Percentiles rank a stretch among this genome's conserved stretches.
phyloP scores from a whole-genome alignment of 2,329 filamentous ascomycete genomes.

The Pseudonectria buxi region DNA sequence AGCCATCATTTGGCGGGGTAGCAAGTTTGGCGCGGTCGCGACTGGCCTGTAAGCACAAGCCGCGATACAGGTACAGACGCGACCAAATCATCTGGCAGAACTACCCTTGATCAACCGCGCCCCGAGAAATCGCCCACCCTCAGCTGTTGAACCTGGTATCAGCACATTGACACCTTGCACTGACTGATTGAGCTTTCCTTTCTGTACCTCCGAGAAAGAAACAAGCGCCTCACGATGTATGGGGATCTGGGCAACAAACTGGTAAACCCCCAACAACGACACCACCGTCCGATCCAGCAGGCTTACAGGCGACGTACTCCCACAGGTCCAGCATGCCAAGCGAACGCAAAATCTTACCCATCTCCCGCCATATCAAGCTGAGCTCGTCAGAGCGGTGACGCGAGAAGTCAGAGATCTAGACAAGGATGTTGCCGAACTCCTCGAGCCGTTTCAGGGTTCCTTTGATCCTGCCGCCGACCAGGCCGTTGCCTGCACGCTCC shows the following conservation, averaged over 20 bases:
- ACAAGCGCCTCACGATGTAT: constrained; percentile 55
- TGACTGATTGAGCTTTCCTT: not conserved
- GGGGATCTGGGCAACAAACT: constrained; percentile 82
- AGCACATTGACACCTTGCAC: too few relatives aligned
- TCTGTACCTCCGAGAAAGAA: not conserved
- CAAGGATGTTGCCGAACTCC: constrained; percentile 70
- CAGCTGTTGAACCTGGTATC: too few relatives aligned
- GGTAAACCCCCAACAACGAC: constrained; percentile 34
- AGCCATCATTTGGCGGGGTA: constrained; percentile 23
- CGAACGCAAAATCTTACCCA: constrained; percentile 79
- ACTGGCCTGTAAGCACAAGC: not conserved
- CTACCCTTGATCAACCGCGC: not conserved
- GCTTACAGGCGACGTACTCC: constrained; percentile 5
- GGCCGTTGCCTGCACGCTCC: constrained; percentile 75
- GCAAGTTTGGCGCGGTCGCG: not conserved
- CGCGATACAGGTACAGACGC: constrained; percentile 8
- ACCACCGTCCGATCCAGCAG: constrained; percentile 1
- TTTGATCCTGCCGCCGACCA: constrained; percentile 83
- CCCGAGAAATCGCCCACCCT: too few relatives aligned
- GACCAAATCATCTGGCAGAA: constrained; percentile 10
- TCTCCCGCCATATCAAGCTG: constrained; percentile 86
- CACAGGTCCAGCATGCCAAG: constrained; percentile 89
- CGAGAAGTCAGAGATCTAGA: constrained; percentile 92
- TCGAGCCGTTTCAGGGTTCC: constrained; percentile 74
- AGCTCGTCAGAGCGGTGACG: constrained; percentile 78